These are phyloP conservation scores for Dysphania ambrosioides DNA, from an alignment of 148 eudicot genomes.

Conservation along the genomic window DNA sequence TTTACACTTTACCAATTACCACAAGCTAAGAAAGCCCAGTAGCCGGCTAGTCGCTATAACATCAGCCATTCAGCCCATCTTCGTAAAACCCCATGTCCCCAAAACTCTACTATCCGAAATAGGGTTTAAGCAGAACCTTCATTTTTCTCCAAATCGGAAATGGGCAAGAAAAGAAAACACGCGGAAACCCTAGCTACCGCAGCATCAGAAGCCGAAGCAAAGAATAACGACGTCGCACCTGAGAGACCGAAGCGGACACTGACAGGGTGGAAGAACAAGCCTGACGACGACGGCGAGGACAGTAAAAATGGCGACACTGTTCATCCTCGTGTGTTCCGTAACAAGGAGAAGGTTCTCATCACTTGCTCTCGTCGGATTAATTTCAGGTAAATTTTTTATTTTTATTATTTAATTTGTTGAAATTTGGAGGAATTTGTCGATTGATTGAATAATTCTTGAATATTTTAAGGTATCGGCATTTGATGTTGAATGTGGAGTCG, in stretches of 20 bases:
- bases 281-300: not conserved
- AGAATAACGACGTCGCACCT: slow-evolving; percentile 45
- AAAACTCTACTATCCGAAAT: too few relatives aligned
- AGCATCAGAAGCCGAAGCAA: slow-evolving; percentile 16
- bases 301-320: slow-evolving; percentile 6
- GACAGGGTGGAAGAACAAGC: slow-evolving; percentile 65
- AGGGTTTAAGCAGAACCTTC: too few relatives aligned
- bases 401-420: not conserved
- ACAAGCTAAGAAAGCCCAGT: too few relatives aligned
- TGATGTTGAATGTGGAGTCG: slow-evolving; percentile 81
- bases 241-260: slow-evolving; percentile 71
- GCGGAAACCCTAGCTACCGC: slow-evolving; percentile 35
- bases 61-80: too few relatives aligned
- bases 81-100: too few relatives aligned
- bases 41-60: too few relatives aligned
- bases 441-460: not conserved
- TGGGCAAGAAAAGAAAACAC: slow-evolving; percentile 92
- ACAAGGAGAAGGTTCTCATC: slow-evolving; percentile 58
- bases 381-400: slow-evolving; percentile 27
- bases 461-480: slow-evolving; percentile 67
- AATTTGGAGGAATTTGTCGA: not conserved
- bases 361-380: slow-evolving; percentile 68
- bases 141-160: too few relatives aligned
- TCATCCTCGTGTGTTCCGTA: slow-evolving; percentile 32
- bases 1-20: too few relatives aligned